These are phyloP conservation scores for Candida cerambycidarum DNA, from an alignment of 805 yeast genomes.

Conservation along the genomic window DNA sequence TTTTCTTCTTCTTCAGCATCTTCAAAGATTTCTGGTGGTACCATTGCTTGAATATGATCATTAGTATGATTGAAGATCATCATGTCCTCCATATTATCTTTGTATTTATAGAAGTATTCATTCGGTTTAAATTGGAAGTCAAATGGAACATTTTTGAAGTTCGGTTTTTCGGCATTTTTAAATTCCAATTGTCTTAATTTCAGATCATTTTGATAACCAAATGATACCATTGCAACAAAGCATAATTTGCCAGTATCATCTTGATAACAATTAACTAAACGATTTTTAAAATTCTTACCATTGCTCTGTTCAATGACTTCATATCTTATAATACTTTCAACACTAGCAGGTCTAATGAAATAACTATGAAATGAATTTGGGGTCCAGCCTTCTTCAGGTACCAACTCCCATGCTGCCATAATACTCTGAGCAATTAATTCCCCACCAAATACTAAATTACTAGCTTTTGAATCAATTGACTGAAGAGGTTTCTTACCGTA, in stretches of 20 bases:
- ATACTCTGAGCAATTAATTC: conserved; percentile 39
- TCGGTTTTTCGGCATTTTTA: conserved; percentile 16
- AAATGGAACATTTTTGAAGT: conserved; percentile 27
- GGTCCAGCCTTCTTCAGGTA: conserved; percentile 22
- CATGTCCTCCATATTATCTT: conserved; percentile 18
- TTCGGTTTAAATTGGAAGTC: conserved; percentile 31
- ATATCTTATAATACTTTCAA: conserved; percentile 27
- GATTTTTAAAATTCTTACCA: conserved; percentile 35
- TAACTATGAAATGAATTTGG: conserved; percentile 43
- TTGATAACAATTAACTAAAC: conserved; percentile 35
- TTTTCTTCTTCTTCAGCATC: conserved; percentile 14
- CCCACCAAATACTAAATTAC: conserved; percentile 43
- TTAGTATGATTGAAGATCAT: conserved; percentile 25
- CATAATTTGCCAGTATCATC: conserved; percentile 24
- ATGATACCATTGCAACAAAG: conserved; percentile 37
- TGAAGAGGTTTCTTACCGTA: conserved; percentile 20
- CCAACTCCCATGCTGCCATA: conserved; percentile 37
- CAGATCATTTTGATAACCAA: conserved; percentile 29
- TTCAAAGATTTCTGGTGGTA: conserved; percentile 17
- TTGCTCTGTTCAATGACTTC: conserved; percentile 32
- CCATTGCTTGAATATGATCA: conserved; percentile 15
- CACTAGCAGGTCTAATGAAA: conserved; percentile 38
- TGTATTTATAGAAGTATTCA: conserved; percentile 26
- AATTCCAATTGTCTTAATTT: conserved; percentile 16
- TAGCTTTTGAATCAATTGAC: conserved; percentile 18